Conservation (phyloP, 2,329 filamentous ascomycete species). For the Colletotrichum melonis region DNA sequence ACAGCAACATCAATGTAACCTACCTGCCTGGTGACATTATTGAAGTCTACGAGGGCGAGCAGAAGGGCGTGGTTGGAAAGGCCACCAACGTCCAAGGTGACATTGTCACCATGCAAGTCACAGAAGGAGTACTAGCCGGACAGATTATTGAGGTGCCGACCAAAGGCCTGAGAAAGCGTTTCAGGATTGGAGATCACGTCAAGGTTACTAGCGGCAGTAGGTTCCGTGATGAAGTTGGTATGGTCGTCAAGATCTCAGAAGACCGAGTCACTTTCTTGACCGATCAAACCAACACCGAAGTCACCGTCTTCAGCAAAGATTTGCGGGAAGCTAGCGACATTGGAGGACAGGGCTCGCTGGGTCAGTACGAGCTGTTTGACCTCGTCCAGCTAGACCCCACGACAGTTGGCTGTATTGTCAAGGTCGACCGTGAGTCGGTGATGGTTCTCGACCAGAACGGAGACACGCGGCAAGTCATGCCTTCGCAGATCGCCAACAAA, state of each 20-base stretch:
- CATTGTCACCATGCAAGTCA: constrained; percentile 89
- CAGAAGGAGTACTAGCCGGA: constrained; percentile 83
- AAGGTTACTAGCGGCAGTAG: constrained; percentile 97
- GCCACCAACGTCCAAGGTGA: constrained; percentile 89
- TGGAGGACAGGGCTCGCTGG: constrained; percentile 84
- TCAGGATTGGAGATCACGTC: constrained; percentile 94
- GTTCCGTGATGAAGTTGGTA: constrained; percentile 94
- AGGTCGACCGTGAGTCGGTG: constrained; percentile 93
- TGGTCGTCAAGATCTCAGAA: constrained; percentile 93
- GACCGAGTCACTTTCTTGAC: constrained; percentile 94
- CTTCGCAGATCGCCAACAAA: constrained; percentile 92
- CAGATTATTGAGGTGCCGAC: constrained; percentile 93
- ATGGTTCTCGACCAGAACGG: constrained; percentile 92
- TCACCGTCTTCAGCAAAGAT: constrained; percentile 98
- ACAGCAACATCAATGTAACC: constrained; percentile 81
- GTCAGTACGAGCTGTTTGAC: constrained; percentile 92
- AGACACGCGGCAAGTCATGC: constrained; percentile 82
- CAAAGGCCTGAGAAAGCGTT: constrained; percentile 91
- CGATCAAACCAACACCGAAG: constrained; percentile 91
- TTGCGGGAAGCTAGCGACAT: constrained; percentile 92
- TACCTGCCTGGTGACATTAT: constrained; percentile 96
- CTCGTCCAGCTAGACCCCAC: constrained; percentile 93
- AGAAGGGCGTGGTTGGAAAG: constrained; percentile 88
- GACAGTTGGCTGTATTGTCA: constrained; percentile 93
- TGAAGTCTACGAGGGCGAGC: constrained; percentile 95